Evolutionary conservation across 768 basidiomycete species (phyloP), one percentile per base, ranked within the genome.

Genomic region (Leccinum disarticulatum): DNA sequence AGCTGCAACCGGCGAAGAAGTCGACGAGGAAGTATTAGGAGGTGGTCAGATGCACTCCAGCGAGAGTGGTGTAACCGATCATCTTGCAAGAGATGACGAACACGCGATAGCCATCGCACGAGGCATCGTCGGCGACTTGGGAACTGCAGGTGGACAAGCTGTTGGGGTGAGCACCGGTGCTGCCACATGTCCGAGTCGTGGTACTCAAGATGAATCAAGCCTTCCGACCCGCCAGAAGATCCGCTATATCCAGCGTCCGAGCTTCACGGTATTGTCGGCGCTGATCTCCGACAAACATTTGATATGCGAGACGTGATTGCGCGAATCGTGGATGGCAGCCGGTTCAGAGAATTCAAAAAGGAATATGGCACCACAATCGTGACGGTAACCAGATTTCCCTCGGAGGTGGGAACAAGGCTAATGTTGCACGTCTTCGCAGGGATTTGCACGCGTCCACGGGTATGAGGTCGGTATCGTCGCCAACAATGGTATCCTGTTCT

Each of bases 301-400:
- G 94, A 97, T 71, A 94, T 96, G 89, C 82, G 93, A 38, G 95
- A 97, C 70, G 87, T 98, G 13, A 93, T 98, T 65, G 88, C 94
- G 28, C 87, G 95, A 28, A 77, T 95, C 43, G 93, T 95, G 9
- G 95, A 98, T 63, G 93, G 95, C 3, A 94, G 91, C 68, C 83
- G 84, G 49, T 95, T 98, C 70, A 81, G 93, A 61, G 95, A 98
- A 73, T 98, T 96, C 80, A 98, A 98, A 82, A 90, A 89, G 70
- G 95, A 96, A 70, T 98, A 95, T 68, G 95, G 94, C 7, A 75
- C 88, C 28, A 95, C 94, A 0, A 87, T 98, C 62, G 82, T 96
- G 54, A 97, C 95, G 7, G 93, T 92, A 66, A 58, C 81, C 73
- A 41, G 11, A 35, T 53, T 49, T 63, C 46, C 53, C 54, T 41